Evolutionary conservation across 2,329 filamentous ascomycete species (phyloP), one percentile per base, ranked within the genome.

Genomic region (Sarocladium oryzae): DNA sequence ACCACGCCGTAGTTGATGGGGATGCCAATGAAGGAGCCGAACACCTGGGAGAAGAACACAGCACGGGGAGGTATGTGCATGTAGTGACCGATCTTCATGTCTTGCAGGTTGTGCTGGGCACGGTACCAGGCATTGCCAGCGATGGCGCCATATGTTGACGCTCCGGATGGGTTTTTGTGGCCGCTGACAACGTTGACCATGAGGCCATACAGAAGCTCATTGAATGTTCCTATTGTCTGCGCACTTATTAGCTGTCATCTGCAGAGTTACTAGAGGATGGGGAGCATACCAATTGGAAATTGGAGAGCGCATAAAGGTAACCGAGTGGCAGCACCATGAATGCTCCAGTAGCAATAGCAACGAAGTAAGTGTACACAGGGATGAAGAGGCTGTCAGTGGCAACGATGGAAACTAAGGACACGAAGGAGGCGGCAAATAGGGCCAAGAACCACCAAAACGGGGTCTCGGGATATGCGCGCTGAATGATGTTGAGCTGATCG

Each of bases 51-150:
- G 60, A 82, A 79, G 66, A 84, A 83, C 5, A 82, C 74, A 0
- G 74, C 68, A 11, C 76, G 74, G 2, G 80, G 80, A 0, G 79
- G 77, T 0, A 84, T 70, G 50, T 84, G 78, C 74, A 81, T 80
- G 56, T 83, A 84, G 56, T 83, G 79, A 0, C 79, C 80, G n/a
- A 84, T 81, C 58, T 83, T 81, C 59, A 79, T 77, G 57, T 84
- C 81, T 57, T 84, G 79, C 1, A 83, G 66, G 69, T 81, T 79
- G 20, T 73, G 70, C 55, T 79, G 76, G 0, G 77, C 76, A 15
- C 77, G 65, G 52, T 81, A 82, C 80, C 80, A 84, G 2, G 79
- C 78, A 50, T 82, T 78, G 11, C 80, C 80, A 1, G 79, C 78
- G 15, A 84, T 81, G 9, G 75, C 66, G 7, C 79, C 76, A 56